phyloP scores from a whole-genome alignment of 805 yeast genomes.

The Maudiozyma barnettii region DNA sequence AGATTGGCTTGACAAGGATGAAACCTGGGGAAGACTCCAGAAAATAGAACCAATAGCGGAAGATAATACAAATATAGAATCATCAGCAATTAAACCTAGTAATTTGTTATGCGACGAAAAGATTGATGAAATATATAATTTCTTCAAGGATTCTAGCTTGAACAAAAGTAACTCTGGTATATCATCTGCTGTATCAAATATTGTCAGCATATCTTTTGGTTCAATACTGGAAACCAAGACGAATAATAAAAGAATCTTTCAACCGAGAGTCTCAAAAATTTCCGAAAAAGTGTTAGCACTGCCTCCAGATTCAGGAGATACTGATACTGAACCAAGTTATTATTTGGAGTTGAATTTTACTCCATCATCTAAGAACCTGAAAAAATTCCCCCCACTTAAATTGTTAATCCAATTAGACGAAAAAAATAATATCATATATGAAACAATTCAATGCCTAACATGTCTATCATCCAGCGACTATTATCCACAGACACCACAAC shows the following conservation, averaged over 20 bases:
- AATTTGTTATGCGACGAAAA: slow-evolving; percentile 6
- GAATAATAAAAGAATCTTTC: slow-evolving; percentile 9
- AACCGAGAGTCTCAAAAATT: slow-evolving; percentile 20
- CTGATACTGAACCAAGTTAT: slow-evolving; percentile 20
- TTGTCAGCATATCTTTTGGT: slow-evolving; percentile 22
- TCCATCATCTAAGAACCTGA: slow-evolving; percentile 8
- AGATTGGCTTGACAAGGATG: slow-evolving; percentile 20
- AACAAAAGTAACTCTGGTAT: neutral
- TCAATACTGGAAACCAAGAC: slow-evolving; percentile 10
- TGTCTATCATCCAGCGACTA: slow-evolving; percentile 13
- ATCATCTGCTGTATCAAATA: slow-evolving; percentile 4
- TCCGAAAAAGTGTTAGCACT: slow-evolving; percentile 15
- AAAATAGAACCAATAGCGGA: neutral
- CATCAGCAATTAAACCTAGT: neutral
- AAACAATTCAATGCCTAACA: slow-evolving; percentile 17
- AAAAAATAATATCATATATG: slow-evolving; percentile 15
- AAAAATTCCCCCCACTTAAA: slow-evolving; percentile 12
- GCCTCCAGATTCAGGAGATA: slow-evolving; percentile 13
- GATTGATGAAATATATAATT: slow-evolving; percentile 13
- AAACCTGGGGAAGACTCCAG: slow-evolving; percentile 21
- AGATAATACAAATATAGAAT: neutral
- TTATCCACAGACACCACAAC: slow-evolving; percentile 19
- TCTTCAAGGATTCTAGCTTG: slow-evolving; percentile 1
- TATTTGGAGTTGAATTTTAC: slow-evolving; percentile 21
- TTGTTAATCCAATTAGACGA: slow-evolving; percentile 27